Base-by-base conservation (phyloP, 495 filamentous ascomycete species). In the Talaromyces ruber region DNA sequence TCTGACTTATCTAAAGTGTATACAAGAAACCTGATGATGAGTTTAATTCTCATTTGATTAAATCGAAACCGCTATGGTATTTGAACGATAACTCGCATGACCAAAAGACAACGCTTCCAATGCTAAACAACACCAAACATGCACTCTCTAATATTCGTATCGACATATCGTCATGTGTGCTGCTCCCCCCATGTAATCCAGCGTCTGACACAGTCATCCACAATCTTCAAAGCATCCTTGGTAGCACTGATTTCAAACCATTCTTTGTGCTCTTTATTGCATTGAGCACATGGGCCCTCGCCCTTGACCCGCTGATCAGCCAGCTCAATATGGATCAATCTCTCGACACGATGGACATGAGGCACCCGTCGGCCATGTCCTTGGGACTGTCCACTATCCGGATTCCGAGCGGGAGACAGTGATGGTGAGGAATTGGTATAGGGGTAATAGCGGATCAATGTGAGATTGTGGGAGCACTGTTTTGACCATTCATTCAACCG, bases 171-270 rank as follows among this genome's bases (percentile, higher is more conserved):
- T 37, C 4, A 59, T 62, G n/a, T 25, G 29, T 60, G n/a, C 59
- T 66, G 76, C 70, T 88, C 85, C 4, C 76, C 89, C 90, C 92
- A 98, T 6, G 81, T 81, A 52, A 92, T 86, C 94, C 95, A 98
- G 63, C 92, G 76, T 68, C 86, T 84, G 25, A 98, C 84, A 56
- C 91, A 84, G 60, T 90, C 91, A 79, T 99, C 93, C 5, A 98
- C 88, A 25, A 73, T 81, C 61, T 76, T 82, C 11, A 98, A 75
- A 0, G 87, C 89, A 11, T 87, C 78, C 66, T 86, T 82, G 18
- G 74, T 84, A 2, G 90, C 92, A 58, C 90, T 84, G 6, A 98
- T 84, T 72, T 94, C 92, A 72, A 99, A 98, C 94, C 94, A 99
- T 72, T 99, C 94, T 39, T 86, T 78, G 74, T 99, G 95, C 66